Evolutionary conservation across 1,139 yeast species (phyloP).

Genomic region (Ogataea hybrid): DNA sequence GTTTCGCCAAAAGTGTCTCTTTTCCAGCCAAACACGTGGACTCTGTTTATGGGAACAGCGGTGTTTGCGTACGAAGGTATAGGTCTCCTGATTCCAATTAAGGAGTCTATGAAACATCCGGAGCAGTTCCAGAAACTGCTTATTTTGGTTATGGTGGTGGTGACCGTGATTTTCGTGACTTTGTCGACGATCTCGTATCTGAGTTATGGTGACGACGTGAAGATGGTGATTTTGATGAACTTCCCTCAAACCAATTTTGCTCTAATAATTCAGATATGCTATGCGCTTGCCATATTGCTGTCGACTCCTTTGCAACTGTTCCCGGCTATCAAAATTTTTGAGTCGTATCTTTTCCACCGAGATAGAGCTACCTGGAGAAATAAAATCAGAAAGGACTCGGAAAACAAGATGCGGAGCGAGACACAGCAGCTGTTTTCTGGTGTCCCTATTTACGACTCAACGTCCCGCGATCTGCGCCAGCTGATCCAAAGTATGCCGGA

Average conservation of each 20-base stretch:
- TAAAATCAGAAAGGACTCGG: conserved; percentile 30
- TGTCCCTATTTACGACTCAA: conserved; percentile 8
- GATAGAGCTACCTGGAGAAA: conserved; percentile 32
- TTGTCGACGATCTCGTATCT: conserved; percentile 80
- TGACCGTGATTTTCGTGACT: conserved; percentile 71
- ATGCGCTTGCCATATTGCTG: conserved; percentile 81
- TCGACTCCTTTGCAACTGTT: conserved; percentile 92
- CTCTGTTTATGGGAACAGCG: conserved; percentile 90
- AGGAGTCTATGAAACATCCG: conserved; percentile 89
- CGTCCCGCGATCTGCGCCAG: conserved; percentile 5
- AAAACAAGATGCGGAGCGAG: conserved; percentile 18
- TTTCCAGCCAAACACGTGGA: conserved; percentile 73
- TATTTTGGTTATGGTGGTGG: conserved; percentile 70
- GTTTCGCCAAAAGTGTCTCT: conserved; percentile 47
- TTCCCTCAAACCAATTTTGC: conserved; percentile 76
- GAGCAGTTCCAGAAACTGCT: conserved; percentile 68
- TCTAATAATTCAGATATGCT: conserved; percentile 69
- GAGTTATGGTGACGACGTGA: conserved; percentile 77
- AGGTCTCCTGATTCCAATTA: conserved; percentile 90
- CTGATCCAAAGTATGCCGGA: conserved; percentile 6
- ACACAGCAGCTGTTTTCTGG: conserved; percentile 11
- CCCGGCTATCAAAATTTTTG: conserved; percentile 81
- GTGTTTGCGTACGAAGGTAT: conserved; percentile 97
- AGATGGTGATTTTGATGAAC: conserved; percentile 85
- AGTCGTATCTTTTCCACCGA: conserved; percentile 58